Conservation (phyloP, 1,139 yeast genomes). For the Taphrina confusa region DNA sequence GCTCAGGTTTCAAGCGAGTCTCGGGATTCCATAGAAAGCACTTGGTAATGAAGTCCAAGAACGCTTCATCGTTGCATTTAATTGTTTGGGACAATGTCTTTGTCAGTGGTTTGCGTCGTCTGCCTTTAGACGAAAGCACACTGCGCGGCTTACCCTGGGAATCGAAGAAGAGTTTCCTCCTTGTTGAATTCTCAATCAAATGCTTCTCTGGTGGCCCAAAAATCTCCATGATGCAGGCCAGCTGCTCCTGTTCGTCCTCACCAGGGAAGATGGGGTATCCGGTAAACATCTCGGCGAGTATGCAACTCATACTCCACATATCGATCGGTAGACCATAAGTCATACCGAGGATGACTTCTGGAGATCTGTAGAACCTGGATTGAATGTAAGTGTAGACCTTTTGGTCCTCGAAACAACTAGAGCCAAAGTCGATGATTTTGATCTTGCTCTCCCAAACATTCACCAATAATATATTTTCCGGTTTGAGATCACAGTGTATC, state of each 20-base stretch:
- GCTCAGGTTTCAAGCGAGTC: conserved; percentile 51
- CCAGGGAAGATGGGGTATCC: conserved; percentile 75
- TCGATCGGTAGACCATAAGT: conserved; percentile 69
- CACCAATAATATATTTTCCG: conserved; percentile 83
- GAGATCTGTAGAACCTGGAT: conserved; percentile 87
- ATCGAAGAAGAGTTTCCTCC: conserved; percentile 50
- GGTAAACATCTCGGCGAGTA: conserved; percentile 63
- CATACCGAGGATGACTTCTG: conserved; percentile 82
- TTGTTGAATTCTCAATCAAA: conserved; percentile 49
- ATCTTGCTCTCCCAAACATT: conserved; percentile 82
- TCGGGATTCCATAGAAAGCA: conserved; percentile 60
- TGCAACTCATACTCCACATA: conserved; percentile 77
- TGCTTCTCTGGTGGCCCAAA: conserved; percentile 62
- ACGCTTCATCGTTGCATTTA: conserved; percentile 44
- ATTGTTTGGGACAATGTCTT: conserved; percentile 43
- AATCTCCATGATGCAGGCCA: conserved; percentile 59
- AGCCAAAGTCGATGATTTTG: conserved; percentile 93
- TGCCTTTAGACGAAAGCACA: conserved; percentile 46
- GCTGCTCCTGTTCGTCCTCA: conserved; percentile 65
- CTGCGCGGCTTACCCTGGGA: conserved; percentile 50
- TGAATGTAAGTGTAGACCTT: conserved; percentile 92
- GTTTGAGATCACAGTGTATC: conserved; percentile 87
- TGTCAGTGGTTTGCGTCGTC: conserved; percentile 46
- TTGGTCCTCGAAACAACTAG: conserved; percentile 88
- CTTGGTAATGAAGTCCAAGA: conserved; percentile 48